A percentile compares a stretch with the other conserved stretches of the same genome.
Conservation (phyloP, 2,329 filamentous ascomycete species). For the Colletotrichum sp. region DNA sequence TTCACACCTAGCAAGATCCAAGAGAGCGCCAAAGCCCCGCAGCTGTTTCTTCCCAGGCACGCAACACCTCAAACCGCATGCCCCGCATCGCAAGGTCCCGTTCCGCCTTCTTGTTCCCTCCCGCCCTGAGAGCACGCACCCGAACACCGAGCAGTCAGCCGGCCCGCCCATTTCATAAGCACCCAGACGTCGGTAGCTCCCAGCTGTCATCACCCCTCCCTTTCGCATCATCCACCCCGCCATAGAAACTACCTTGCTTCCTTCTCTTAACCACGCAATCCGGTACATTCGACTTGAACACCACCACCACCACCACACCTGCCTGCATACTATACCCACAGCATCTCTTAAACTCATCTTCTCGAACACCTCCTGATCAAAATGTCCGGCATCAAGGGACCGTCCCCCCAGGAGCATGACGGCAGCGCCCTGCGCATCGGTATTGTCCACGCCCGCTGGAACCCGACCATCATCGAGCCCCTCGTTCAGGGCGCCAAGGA, state of each 20-base stretch:
- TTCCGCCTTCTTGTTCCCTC: background rate
- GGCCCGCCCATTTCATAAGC: background rate
- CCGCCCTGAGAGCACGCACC: background rate
- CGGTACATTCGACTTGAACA: background rate
- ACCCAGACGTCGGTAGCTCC: background rate
- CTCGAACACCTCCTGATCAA: slow-evolving; percentile 5
- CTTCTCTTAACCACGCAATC: background rate
- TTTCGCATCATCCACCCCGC: background rate
- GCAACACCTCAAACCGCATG: slow-evolving; percentile 6
- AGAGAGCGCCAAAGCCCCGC: background rate
- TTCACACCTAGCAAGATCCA: background rate
- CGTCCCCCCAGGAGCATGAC: slow-evolving; percentile 63
- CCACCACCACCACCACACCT: background rate
- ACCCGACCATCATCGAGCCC: slow-evolving; percentile 83
- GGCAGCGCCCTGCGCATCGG: slow-evolving; percentile 83
- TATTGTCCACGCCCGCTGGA: slow-evolving; percentile 97
- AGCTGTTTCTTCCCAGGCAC: slow-evolving; percentile 5
- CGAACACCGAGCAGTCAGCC: background rate
- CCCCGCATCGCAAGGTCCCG: slow-evolving; percentile 19
- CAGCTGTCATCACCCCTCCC: background rate
- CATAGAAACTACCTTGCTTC: background rate
- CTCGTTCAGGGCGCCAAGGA: slow-evolving; percentile 82
- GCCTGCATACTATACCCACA: background rate
- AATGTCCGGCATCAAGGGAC: slow-evolving; percentile 60
- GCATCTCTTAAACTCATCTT: background rate